Base-by-base conservation (phyloP, 1,139 yeast genomes). In the Geotrichum histeridarum region DNA sequence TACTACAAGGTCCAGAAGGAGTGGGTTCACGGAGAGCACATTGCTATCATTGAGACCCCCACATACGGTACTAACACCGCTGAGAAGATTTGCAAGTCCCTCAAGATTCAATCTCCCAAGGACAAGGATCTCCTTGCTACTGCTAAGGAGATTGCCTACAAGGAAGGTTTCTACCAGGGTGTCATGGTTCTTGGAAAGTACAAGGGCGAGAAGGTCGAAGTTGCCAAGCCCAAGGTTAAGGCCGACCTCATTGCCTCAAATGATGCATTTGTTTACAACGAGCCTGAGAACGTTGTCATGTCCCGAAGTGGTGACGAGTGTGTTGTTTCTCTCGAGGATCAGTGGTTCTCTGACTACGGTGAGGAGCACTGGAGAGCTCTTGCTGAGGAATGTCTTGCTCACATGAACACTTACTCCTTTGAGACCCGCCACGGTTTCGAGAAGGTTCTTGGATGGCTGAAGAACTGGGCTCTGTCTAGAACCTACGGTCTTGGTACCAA, bases 391-490 rank as follows among this genome's bases (percentile, higher is more conserved):
- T 86, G 96, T 70, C 79, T 94, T 62, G 78, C 77, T 47, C 69
- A 73, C 61, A 84, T 94, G 94, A 81, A 87, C 71, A 81, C 94
- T 18, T 93, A 80, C 76, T 78, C 85, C 53, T 77, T 84, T 55
- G 99, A 93, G 76, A 88, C 95, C 53, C 81, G 87, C 69, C 83
- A 93, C 67, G 96, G 95, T 7, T 91, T 93, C 67, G 96, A 91
- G 73, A 93, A 91, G 72, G 96, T 88, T 56, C 78, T 94, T 63
- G 95, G 86, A 63, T 94, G 99, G 99, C 82, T 94, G 69, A 88
- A 86, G 75, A 91, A 90, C 76, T 94, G 99, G 99, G 99, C 99
- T 53, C 88, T 94, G 59, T 88, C 96, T 57, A 87, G 99, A 78
- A 85, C 95, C 60, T 94, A 88, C 65, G 99, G 99, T 70, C 79